These are phyloP conservation scores for Naganishia sp. DNA, from an alignment of 1,284 basidiomycete genomes.

Conservation along the genomic window DNA sequence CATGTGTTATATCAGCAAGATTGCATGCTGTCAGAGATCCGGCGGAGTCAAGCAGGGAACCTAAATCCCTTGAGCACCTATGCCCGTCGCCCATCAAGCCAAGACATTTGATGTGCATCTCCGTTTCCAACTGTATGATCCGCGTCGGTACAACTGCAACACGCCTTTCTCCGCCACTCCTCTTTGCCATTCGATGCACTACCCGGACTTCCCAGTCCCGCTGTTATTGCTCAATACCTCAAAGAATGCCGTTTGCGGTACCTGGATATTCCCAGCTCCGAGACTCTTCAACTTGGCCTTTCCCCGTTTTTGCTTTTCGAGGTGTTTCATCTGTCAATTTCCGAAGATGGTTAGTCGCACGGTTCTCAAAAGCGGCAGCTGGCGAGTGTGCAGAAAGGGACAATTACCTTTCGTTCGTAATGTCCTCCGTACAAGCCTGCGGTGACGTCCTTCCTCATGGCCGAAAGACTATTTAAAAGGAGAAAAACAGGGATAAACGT, in stretches of 20 bases:
- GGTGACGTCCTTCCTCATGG: constrained; percentile 89
- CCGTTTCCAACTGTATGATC: no score
- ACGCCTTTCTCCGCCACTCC: no score
- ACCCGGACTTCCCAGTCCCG: neutral
- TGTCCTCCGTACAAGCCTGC: constrained; percentile 87
- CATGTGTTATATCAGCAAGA: neutral
- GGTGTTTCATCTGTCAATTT: constrained; percentile 32
- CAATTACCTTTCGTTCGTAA: constrained; percentile 34
- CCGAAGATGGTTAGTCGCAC: neutral
- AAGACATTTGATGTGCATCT: no score
- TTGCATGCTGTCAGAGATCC: no score
- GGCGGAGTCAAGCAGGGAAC: no score
- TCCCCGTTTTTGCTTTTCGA: constrained; percentile 37
- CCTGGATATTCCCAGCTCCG: constrained; percentile 31
- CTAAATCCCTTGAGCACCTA: no score
- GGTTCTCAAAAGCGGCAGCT: no score
- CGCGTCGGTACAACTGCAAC: no score
- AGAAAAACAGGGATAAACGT: no score
- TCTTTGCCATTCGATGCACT: no score
- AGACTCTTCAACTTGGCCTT: constrained; percentile 53
- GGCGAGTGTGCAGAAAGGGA: no score
- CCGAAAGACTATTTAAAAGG: constrained; percentile 61
- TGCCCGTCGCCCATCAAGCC: no score
- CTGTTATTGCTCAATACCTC: constrained; percentile 23
- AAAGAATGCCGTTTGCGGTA: constrained; percentile 25